phyloP scores from a whole-genome alignment of 805 yeast genomes.

The Metschnikowia anglica region DNA sequence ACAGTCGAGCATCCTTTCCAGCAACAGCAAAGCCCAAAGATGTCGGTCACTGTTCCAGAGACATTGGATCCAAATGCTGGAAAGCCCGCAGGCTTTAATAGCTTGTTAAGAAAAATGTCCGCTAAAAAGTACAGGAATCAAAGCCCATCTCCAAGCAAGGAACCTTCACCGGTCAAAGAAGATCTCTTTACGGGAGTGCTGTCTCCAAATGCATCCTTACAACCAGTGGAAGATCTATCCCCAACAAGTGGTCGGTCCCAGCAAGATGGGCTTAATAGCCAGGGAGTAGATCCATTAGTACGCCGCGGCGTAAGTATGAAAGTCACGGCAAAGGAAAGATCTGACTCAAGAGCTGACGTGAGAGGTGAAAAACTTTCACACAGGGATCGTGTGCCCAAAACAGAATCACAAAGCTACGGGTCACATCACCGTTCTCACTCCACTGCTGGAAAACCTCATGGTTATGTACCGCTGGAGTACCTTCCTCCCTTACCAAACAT shows the following conservation, averaged over 20 bases:
- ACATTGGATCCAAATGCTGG: constrained; percentile 36
- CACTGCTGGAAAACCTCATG: constrained; percentile 31
- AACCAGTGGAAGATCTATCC: background rate
- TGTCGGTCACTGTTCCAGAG: constrained; percentile 24
- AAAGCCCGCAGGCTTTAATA: constrained; percentile 31
- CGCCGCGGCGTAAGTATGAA: constrained; percentile 64
- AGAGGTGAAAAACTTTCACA: background rate
- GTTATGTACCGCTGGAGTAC: constrained; percentile 43
- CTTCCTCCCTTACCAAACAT: constrained; percentile 47
- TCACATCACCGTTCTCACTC: constrained; percentile 30
- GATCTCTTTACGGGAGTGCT: background rate
- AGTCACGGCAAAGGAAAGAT: constrained; percentile 56
- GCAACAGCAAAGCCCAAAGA: constrained; percentile 32
- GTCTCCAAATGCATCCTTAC: constrained; percentile 1
- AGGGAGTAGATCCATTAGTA: constrained; percentile 39
- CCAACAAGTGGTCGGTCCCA: constrained; percentile 14
- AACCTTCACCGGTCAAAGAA: constrained; percentile 5
- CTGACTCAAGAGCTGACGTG: constrained; percentile 14
- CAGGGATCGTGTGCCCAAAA: constrained; percentile 1
- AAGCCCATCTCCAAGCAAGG: constrained; percentile 17
- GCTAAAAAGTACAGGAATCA: constrained; percentile 28
- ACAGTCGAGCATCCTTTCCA: constrained; percentile 20
- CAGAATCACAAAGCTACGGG: constrained; percentile 28
- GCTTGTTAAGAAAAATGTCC: constrained; percentile 38
- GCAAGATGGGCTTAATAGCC: background rate